Evolutionary conservation across 108 stramenopile genomes (phyloP).

Genomic region (Cyclotella atomus): DNA sequence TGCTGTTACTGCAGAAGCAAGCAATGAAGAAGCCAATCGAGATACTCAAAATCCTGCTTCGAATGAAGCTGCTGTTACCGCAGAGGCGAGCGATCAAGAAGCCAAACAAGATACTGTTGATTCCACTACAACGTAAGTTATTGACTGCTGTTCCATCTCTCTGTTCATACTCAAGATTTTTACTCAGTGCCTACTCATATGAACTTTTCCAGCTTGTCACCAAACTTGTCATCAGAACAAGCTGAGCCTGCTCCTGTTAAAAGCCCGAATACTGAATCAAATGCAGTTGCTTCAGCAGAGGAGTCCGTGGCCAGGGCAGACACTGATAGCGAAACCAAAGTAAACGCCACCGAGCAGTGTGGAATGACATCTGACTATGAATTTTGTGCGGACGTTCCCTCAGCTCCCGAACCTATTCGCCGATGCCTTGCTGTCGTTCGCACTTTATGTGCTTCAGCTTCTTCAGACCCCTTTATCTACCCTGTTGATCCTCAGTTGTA

Average conservation of each 20-base stretch:
- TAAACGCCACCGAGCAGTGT: constrained; percentile 27
- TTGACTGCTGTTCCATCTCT: not conserved
- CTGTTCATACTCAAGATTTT: too few species aligned
- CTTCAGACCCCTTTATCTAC: constrained; percentile 79
- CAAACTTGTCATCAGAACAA: too few species aligned
- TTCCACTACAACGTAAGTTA: not conserved
- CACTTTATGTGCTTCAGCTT: constrained; percentile 60
- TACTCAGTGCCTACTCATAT: too few species aligned
- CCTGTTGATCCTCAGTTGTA: constrained; percentile 87
- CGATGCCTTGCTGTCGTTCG: constrained; percentile 87
- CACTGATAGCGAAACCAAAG: too few species aligned
- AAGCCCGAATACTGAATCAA: not conserved
- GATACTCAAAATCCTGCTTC: too few species aligned
- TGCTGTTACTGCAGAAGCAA: not conserved
- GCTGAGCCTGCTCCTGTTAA: not conserved
- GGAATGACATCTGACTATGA: constrained; percentile 64
- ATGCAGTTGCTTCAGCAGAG: not conserved
- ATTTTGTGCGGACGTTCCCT: constrained; percentile 80
- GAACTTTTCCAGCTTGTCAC: too few species aligned
- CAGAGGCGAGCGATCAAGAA: not conserved
- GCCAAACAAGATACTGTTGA: not conserved
- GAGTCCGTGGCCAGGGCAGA: too few species aligned
- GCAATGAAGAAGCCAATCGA: not conserved
- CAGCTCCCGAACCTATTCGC: constrained; percentile 81
- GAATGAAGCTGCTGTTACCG: not conserved